A percentile compares a stretch with the other conserved stretches of the same genome.
Conservation (phyloP, 805 yeast genomes). For the Saccharomycopsis fermentans region DNA sequence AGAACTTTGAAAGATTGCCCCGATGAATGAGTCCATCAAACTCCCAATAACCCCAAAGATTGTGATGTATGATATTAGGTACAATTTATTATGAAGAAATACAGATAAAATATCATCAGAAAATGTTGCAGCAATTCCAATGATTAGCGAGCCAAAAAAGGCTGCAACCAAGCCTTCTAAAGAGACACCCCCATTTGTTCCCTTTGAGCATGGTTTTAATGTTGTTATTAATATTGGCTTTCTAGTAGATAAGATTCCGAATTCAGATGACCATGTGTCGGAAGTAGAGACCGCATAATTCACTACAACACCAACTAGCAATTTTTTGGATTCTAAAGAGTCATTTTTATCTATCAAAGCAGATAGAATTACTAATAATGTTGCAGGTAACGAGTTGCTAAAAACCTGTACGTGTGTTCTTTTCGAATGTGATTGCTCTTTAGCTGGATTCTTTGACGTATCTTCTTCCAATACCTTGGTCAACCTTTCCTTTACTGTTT, state of each 20-base stretch:
- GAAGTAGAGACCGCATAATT: conserved; percentile 37
- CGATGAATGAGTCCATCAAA: conserved; percentile 32
- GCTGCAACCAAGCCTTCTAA: conserved; percentile 30
- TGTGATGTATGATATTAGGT: conserved; percentile 22
- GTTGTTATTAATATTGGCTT: conserved; percentile 33
- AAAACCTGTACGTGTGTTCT: conserved; percentile 34
- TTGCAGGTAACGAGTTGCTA: conserved; percentile 31
- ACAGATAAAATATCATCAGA: neutral
- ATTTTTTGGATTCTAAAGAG: conserved; percentile 7
- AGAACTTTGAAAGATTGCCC: conserved; percentile 32
- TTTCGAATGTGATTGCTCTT: conserved; percentile 19
- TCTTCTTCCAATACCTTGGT: conserved; percentile 22
- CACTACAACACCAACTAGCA: conserved; percentile 23
- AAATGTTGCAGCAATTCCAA: conserved; percentile 22
- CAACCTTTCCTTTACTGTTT: conserved; percentile 26
- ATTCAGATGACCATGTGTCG: conserved; percentile 39
- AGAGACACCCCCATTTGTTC: conserved; percentile 39
- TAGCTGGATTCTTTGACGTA: conserved; percentile 19
- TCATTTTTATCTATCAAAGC: neutral
- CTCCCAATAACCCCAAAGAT: conserved; percentile 30
- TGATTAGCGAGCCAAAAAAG: conserved; percentile 27
- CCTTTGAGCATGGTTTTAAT: conserved; percentile 32
- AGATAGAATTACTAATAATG: conserved; percentile 24
- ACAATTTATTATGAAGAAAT: neutral
- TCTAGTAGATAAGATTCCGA: conserved; percentile 32